Evolutionary conservation across 345 rosid species (phyloP), one percentile per base, ranked within the genome.

Genomic region (Linum tenue): DNA sequence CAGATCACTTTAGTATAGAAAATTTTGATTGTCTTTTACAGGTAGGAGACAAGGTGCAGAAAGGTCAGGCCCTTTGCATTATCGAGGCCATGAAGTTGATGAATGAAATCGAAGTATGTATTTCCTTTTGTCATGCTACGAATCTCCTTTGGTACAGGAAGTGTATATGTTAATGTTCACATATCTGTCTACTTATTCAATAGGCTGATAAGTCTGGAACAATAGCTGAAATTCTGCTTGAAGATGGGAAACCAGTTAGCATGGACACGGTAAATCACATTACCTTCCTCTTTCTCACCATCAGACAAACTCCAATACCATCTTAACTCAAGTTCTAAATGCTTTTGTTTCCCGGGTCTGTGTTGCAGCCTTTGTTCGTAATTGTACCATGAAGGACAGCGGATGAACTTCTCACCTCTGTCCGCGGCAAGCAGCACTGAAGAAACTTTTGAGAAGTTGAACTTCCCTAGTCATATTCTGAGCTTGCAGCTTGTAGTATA

Each of bases 201-300:
- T 77, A 94, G 99, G 95, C 97, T 69, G 99, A 94, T 75, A 90
- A 83, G 67, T 84, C 95, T 2, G 99, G 99, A 82, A 94, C 99
- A 59, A 63, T 94, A 67, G 63, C 79, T 36, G 99, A 85, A 74
- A 68, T 94, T 74, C 70, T 84, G 66, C 86, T 60, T n/a, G 97
- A 90, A 55, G 92, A 94, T 60, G 96, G 88, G 31, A 88, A 94
- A 83, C 71, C 96, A 58, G 97, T 94, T 61, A 88, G 87, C 56
- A 73, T 90, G 62, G 99, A 84, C 83, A 65, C 60, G 95, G 99
- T 94, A 84, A n/a, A 73, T 62, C 9, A 39, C 57, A 16, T 35
- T 4, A 2, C 40, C 35, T 9, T 0, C 14, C 50, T 40, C 44
- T 35, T n/a, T 51, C 36, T 36, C 68, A 67, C 50, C 63, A 63